Conservation (phyloP, 2,329 filamentous ascomycete species). For the Nemania abortiva region DNA sequence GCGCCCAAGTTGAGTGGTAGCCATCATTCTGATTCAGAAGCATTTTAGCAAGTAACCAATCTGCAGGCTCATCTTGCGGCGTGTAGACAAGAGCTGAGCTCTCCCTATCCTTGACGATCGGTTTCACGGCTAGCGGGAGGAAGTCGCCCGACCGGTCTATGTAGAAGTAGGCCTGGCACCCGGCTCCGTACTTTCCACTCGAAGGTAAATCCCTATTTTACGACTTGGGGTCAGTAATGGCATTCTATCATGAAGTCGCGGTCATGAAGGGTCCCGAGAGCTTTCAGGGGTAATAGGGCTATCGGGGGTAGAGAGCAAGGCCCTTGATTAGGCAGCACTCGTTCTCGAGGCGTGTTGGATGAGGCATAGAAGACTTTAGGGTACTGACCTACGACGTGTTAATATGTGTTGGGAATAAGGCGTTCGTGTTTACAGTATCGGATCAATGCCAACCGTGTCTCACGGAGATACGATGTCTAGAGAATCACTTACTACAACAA, state of each 20-base stretch:
- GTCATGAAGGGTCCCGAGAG: not conserved
- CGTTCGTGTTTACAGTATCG: not conserved
- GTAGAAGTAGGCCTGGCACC: constrained; percentile 62
- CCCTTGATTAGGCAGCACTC: not conserved
- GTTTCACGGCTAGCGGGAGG: constrained; percentile 61
- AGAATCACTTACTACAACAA: constrained; percentile 14
- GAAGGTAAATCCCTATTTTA: constrained; percentile 25
- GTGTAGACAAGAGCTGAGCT: constrained; percentile 59
- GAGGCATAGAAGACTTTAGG: not conserved
- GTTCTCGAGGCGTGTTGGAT: not conserved
- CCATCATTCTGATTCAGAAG: constrained; percentile 63
- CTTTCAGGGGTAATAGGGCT: too few relatives aligned
- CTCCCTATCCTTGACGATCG: constrained; percentile 53
- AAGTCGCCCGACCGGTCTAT: constrained; percentile 57
- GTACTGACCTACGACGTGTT: not conserved
- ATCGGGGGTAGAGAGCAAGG: not conserved
- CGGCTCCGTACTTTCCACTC: constrained; percentile 53
- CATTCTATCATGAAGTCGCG: not conserved
- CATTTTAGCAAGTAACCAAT: constrained; percentile 65
- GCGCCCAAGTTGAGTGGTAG: constrained; percentile 58
- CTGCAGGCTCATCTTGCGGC: constrained; percentile 56
- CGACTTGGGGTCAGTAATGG: not conserved
- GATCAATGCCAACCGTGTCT: not conserved
- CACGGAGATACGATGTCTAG: not conserved
- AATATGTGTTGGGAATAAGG: not conserved